These are phyloP conservation scores for Starmerella asiatica DNA, from an alignment of 805 yeast genomes.

Conservation along the genomic window DNA sequence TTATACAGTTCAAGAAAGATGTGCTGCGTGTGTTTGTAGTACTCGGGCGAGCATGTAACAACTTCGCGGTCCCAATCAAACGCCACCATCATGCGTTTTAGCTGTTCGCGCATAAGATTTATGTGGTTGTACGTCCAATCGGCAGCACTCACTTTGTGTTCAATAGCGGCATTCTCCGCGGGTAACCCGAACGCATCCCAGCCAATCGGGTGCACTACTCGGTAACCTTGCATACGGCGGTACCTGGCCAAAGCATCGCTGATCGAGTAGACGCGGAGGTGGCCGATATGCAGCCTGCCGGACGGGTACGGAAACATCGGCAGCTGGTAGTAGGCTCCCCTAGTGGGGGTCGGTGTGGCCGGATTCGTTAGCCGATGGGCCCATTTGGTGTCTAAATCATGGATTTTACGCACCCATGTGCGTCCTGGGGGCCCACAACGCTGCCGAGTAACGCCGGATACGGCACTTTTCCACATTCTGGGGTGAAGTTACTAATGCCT, in stretches of 20 bases:
- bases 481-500: background rate
- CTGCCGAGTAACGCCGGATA: background rate
- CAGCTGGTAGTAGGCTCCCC: constrained; percentile 44
- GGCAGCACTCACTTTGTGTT: constrained; percentile 62
- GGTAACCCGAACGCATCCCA: constrained; percentile 99
- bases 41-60: constrained; percentile 72
- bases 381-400: constrained; percentile 24
- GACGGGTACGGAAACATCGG: constrained; percentile 97
- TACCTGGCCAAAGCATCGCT: constrained; percentile 73
- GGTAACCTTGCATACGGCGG: constrained; percentile 57
- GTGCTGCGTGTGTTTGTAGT: constrained; percentile 86
- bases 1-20: constrained; percentile 61
- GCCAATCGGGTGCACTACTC: constrained; percentile 93
- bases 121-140: constrained; percentile 76
- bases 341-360: background rate
- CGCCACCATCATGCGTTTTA: constrained; percentile 62
- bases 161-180: constrained; percentile 96
- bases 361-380: constrained; percentile 18
- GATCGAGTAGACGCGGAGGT: constrained; percentile 81
- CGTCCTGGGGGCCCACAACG: too few relatives aligned
- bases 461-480: background rate
- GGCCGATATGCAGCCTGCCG: constrained; percentile 87
- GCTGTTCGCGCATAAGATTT: constrained; percentile 71
- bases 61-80: constrained; percentile 92
- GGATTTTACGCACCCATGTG: constrained; percentile 6